Conservation (phyloP, 2,329 filamentous ascomycete species). For the Apiospora arundinis region DNA sequence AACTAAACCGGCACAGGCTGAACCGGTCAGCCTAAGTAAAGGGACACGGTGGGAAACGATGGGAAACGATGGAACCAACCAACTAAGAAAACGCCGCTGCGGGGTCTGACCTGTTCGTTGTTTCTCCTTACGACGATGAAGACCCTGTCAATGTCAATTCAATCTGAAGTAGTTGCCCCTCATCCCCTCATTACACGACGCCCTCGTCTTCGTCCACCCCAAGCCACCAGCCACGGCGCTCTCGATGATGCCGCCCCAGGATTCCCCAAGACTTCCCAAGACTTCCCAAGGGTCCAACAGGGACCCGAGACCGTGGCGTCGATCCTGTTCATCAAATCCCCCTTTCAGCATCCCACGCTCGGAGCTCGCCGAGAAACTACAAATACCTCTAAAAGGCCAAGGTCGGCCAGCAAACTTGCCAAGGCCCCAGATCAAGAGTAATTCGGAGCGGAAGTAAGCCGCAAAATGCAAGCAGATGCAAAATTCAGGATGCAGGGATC, state of each 20-base stretch:
- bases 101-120: not conserved
- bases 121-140: not conserved
- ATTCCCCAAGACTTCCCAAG: not conserved
- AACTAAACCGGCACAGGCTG: not conserved
- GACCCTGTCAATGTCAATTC: too few relatives aligned
- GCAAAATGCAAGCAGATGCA: not conserved
- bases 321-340: not conserved
- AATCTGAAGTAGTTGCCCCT: not conserved
- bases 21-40: not conserved
- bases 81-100: not conserved
- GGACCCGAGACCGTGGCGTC: slow-evolving; percentile 1
- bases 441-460: not conserved
- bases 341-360: not conserved
- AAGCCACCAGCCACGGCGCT: slow-evolving; percentile 6
- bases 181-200: not conserved
- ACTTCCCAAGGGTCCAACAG: not conserved
- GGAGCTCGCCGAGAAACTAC: not conserved
- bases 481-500: not conserved
- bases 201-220: not conserved
- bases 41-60: too few relatives aligned
- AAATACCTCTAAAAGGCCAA: not conserved
- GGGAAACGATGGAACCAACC: not conserved
- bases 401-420: not conserved
- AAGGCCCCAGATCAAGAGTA: not conserved
- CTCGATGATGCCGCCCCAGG: not conserved